A percentile compares a stretch with the other conserved stretches of the same genome.
Evolutionary conservation across 2,329 filamentous ascomycete species (phyloP).

Genomic region (Ceratocystis lukuohia): DNA sequence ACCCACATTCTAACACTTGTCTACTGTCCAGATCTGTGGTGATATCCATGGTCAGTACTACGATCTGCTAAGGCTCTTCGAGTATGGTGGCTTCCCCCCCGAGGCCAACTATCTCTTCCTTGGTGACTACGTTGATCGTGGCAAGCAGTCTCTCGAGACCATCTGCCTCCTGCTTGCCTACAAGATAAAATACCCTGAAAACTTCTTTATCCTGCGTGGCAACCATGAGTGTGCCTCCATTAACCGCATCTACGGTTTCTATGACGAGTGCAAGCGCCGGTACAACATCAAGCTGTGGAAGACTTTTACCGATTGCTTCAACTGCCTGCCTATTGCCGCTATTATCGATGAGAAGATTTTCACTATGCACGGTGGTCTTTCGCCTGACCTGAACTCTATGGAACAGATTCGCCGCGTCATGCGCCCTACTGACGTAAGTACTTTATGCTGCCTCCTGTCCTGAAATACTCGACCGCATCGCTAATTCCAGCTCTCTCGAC

Average conservation of each 20-base stretch:
- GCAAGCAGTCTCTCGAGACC: slow-evolving; percentile 97
- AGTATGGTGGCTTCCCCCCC: slow-evolving; percentile 95
- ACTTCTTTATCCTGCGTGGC: slow-evolving; percentile 96
- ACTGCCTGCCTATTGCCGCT: slow-evolving; percentile 92
- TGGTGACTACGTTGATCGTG: slow-evolving; percentile 95
- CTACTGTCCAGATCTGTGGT: slow-evolving; percentile 67
- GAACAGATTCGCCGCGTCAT: slow-evolving; percentile 98
- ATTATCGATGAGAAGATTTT: slow-evolving; percentile 99
- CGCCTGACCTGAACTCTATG: slow-evolving; percentile 97
- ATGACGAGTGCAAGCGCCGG: slow-evolving; percentile 97
- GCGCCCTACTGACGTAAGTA: slow-evolving; percentile 92
- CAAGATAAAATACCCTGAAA: slow-evolving; percentile 99
- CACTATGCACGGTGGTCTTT: slow-evolving; percentile 97
- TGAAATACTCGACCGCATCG: not conserved
- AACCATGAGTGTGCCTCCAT: slow-evolving; percentile 99
- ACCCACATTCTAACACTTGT: slow-evolving; percentile 16
- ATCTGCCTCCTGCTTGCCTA: slow-evolving; percentile 94
- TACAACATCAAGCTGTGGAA: slow-evolving; percentile 99
- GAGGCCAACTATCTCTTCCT: slow-evolving; percentile 99
- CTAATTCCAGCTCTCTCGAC: not conserved
- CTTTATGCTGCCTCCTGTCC: slow-evolving; percentile 17
- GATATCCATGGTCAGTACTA: slow-evolving; percentile 99
- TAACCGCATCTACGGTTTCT: slow-evolving; percentile 99
- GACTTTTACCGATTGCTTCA: slow-evolving; percentile 99
- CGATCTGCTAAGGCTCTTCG: slow-evolving; percentile 90